These are phyloP conservation scores for Candolleomyces efflorescens DNA, from an alignment of 768 basidiomycete genomes.

Conservation along the genomic window DNA sequence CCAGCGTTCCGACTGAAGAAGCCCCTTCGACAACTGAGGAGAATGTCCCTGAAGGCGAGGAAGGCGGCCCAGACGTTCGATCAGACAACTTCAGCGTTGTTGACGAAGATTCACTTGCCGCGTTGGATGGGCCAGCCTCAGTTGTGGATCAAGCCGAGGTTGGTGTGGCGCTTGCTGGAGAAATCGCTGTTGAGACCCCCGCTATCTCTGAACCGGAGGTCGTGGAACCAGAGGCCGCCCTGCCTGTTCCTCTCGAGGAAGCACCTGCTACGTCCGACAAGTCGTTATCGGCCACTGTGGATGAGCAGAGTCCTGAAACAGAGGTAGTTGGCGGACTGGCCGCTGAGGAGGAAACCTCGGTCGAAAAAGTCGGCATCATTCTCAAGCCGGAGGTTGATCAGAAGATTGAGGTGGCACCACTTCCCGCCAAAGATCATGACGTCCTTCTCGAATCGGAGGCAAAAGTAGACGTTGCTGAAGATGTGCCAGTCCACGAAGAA, in stretches of 20 bases:
- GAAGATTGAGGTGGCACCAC: neutral
- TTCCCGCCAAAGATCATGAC: neutral
- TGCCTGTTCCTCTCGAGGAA: neutral
- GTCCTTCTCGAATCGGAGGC: too few relatives aligned
- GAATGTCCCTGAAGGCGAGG: neutral
- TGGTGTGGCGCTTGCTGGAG: neutral
- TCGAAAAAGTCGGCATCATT: neutral
- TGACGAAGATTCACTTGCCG: neutral
- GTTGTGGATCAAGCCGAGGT: neutral
- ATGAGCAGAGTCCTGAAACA: neutral
- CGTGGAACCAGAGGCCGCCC: neutral
- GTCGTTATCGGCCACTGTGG: neutral
- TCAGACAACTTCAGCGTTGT: neutral
- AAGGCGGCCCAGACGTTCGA: neutral
- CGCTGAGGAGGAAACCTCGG: neutral
- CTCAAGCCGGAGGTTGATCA: neutral
- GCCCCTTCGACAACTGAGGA: too few relatives aligned
- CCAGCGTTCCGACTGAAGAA: too few relatives aligned
- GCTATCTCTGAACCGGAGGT: constrained; percentile 9
- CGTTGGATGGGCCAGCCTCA: constrained; percentile 10
- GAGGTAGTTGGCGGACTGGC: neutral
- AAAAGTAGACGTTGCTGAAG: too few relatives aligned
- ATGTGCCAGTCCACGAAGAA: too few relatives aligned
- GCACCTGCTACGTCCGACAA: neutral
- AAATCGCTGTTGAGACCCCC: neutral